These are phyloP conservation scores for Oropetium thomaeum DNA, from an alignment of 176 grass and related monocot species.

Conservation along the genomic window DNA sequence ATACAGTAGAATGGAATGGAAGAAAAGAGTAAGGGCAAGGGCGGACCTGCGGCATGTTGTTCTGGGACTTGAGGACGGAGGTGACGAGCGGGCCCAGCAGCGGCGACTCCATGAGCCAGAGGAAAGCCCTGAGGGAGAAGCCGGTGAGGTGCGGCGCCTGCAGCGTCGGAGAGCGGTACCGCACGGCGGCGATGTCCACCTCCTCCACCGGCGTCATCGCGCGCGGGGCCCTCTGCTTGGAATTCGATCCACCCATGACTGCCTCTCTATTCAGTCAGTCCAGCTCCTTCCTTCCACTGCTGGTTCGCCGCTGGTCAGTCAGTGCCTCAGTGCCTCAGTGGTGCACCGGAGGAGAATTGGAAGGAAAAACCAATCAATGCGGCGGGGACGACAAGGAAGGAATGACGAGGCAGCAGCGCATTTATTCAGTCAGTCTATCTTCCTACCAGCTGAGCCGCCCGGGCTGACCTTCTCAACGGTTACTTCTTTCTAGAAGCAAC, in stretches of 20 bases:
- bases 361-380: too few relatives aligned
- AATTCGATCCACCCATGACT: slow-evolving; percentile 16
- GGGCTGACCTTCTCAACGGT: too few relatives aligned
- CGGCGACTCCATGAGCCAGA: slow-evolving; percentile 76
- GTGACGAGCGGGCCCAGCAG: slow-evolving; percentile 48
- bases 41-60: slow-evolving; percentile 61
- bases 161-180: slow-evolving; percentile 49
- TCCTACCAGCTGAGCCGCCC: too few relatives aligned
- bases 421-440: too few relatives aligned
- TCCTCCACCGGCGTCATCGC: slow-evolving; percentile 63
- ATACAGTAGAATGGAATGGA: neutral
- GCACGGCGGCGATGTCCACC: slow-evolving; percentile 60
- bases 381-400: too few relatives aligned
- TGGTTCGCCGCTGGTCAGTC: too few relatives aligned
- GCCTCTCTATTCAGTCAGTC: neutral
- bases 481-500: too few relatives aligned
- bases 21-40: neutral
- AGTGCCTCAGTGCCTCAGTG: too few relatives aligned
- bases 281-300: too few relatives aligned
- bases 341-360: too few relatives aligned
- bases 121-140: slow-evolving; percentile 50
- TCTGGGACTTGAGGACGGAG: slow-evolving; percentile 67
- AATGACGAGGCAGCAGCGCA: too few relatives aligned
- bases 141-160: slow-evolving; percentile 75
- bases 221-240: slow-evolving; percentile 31